Conservation (phyloP, 345 rosid genomes). For the Acer negundo region DNA sequence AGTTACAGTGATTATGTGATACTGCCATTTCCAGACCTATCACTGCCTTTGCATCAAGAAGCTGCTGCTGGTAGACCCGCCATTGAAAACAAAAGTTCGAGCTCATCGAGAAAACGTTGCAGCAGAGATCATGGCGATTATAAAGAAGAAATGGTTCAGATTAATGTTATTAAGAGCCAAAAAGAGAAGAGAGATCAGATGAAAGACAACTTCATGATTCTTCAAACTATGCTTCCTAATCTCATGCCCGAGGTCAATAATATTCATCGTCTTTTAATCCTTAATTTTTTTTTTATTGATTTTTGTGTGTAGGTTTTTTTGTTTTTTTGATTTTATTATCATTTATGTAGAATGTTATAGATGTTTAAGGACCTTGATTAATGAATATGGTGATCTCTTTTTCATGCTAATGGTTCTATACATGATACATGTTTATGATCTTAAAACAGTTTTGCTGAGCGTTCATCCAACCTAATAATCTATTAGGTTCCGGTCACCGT, state of each 20-base stretch:
- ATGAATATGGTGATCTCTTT: background rate
- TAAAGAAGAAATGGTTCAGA: background rate
- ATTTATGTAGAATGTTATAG: background rate
- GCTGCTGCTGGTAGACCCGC: background rate
- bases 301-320: background rate
- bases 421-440: background rate
- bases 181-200: slow-evolving; percentile 9
- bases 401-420: background rate
- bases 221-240: slow-evolving; percentile 25
- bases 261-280: background rate
- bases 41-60: background rate
- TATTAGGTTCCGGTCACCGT: too few relatives aligned
- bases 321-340: background rate
- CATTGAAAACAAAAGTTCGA: background rate
- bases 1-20: slow-evolving; percentile 18
- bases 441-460: background rate
- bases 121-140: background rate
- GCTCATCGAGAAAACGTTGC: background rate
- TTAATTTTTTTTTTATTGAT: background rate
- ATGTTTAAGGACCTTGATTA: background rate
- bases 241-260: slow-evolving; percentile 4
- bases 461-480: too few relatives aligned
- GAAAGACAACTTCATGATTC: slow-evolving; percentile 8
- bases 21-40: slow-evolving; percentile 19
- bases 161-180: background rate